These are phyloP conservation scores for Didymella lethalis DNA, from an alignment of 2,329 filamentous ascomycete species.

Conservation along the genomic window DNA sequence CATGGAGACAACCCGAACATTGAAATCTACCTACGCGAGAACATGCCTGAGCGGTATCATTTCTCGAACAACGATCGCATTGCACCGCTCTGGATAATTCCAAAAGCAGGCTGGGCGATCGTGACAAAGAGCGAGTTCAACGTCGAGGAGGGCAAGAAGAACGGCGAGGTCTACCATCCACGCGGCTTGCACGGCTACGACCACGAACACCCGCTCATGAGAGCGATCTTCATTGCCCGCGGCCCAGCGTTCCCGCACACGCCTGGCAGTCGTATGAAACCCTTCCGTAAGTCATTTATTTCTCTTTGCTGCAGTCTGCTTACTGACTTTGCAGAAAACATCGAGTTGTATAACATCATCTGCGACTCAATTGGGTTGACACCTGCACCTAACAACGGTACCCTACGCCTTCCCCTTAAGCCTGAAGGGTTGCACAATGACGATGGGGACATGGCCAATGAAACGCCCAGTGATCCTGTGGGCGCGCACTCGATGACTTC, in stretches of 20 bases:
- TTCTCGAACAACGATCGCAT: slow-evolving; percentile 89
- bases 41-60: slow-evolving; percentile 94
- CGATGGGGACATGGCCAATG: slow-evolving; percentile 54
- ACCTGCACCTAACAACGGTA: slow-evolving; percentile 86
- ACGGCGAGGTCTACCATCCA: slow-evolving; percentile 76
- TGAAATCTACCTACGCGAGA: slow-evolving; percentile 85
- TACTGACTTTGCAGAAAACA: slow-evolving; percentile 72
- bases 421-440: slow-evolving; percentile 68
- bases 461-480: slow-evolving; percentile 64
- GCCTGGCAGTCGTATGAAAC: slow-evolving; percentile 78
- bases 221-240: slow-evolving; percentile 90
- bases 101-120: slow-evolving; percentile 91
- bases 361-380: slow-evolving; percentile 83
- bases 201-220: slow-evolving; percentile 92
- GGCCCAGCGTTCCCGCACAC: slow-evolving; percentile 91
- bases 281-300: slow-evolving; percentile 75
- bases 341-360: slow-evolving; percentile 91
- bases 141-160: slow-evolving; percentile 70
- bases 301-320: background rate
- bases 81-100: slow-evolving; percentile 92
- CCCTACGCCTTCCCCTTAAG: slow-evolving; percentile 74
- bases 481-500: slow-evolving; percentile 19
- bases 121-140: slow-evolving; percentile 82
- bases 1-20: slow-evolving; percentile 71
- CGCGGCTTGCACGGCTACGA: slow-evolving; percentile 93